Conservation (phyloP, 1,284 basidiomycete species). For the Boletellus sp. region DNA sequence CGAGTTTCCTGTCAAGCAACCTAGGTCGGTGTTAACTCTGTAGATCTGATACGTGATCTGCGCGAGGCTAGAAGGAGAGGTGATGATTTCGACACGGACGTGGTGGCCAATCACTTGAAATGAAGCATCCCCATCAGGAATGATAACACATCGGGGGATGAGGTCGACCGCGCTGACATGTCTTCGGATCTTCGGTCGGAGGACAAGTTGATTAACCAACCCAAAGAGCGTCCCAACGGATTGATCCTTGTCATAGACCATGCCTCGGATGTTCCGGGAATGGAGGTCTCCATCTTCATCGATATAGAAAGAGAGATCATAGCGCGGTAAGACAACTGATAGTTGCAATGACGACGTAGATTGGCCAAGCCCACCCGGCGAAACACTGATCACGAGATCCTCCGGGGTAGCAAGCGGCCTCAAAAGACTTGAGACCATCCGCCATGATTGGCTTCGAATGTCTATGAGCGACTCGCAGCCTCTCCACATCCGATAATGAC, state of each 20-base stretch:
- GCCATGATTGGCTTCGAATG: not conserved
- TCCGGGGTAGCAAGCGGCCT: not conserved
- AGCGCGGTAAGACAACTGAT: not conserved
- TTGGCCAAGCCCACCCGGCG: not conserved
- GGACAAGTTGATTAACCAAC: not conserved
- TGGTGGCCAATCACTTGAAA: constrained; percentile 27
- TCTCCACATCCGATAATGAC: not conserved
- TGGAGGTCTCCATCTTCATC: not conserved
- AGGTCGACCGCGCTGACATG: not conserved
- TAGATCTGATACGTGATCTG: not conserved
- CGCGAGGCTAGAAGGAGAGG: not conserved
- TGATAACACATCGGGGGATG: constrained; percentile 29
- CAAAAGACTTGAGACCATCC: not conserved
- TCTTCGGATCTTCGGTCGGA: not conserved
- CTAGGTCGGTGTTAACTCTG: not conserved
- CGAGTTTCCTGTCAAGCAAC: not conserved
- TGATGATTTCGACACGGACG: constrained; percentile 13
- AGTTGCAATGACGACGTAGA: not conserved
- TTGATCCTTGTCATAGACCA: not conserved
- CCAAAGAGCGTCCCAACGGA: not conserved
- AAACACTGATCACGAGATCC: not conserved
- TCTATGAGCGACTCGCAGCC: not conserved
- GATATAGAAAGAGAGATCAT: not conserved
- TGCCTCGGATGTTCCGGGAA: not conserved
- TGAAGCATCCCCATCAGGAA: constrained; percentile 37